A percentile compares a stretch with the other conserved stretches of the same genome.
Conservation (phyloP, 2,329 filamentous ascomycete species). For the Fusarium oxysporum region DNA sequence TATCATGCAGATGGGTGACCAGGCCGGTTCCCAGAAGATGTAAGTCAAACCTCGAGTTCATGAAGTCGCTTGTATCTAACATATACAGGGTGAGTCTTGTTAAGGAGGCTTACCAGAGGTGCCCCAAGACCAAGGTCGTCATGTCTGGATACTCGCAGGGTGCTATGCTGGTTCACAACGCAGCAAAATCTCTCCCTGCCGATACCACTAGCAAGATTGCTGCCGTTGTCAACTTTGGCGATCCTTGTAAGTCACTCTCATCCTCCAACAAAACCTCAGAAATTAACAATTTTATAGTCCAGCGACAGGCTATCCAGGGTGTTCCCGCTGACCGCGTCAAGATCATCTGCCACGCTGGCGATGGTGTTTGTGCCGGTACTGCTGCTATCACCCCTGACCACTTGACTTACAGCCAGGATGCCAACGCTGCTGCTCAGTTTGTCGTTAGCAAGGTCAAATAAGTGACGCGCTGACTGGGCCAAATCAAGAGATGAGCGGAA, state of each 20-base stretch:
- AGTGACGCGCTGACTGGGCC: background rate
- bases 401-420: conserved; percentile 47
- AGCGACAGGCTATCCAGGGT: conserved; percentile 40
- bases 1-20: conserved; percentile 60
- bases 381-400: conserved; percentile 44
- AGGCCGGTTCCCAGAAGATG: conserved; percentile 57
- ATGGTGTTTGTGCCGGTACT: conserved; percentile 48
- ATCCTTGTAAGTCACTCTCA: conserved; percentile 40
- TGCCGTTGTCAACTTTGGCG: conserved; percentile 48
- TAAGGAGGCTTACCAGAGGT: conserved; percentile 52
- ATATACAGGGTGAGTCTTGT: conserved; percentile 36
- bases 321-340: conserved; percentile 36
- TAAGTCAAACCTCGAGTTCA: conserved; percentile 48
- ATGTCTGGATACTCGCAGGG: conserved; percentile 61
- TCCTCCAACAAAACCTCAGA: background rate
- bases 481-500: background rate
- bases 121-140: conserved; percentile 59
- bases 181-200: conserved; percentile 52
- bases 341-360: conserved; percentile 50
- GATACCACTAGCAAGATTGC: conserved; percentile 48
- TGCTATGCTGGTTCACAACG: conserved; percentile 57
- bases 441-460: conserved; percentile 40
- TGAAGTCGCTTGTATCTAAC: background rate
- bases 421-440: conserved; percentile 45
- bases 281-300: conserved; percentile 27